Conservation (phyloP, 768 basidiomycete species). For the Hericium erinaceus region DNA sequence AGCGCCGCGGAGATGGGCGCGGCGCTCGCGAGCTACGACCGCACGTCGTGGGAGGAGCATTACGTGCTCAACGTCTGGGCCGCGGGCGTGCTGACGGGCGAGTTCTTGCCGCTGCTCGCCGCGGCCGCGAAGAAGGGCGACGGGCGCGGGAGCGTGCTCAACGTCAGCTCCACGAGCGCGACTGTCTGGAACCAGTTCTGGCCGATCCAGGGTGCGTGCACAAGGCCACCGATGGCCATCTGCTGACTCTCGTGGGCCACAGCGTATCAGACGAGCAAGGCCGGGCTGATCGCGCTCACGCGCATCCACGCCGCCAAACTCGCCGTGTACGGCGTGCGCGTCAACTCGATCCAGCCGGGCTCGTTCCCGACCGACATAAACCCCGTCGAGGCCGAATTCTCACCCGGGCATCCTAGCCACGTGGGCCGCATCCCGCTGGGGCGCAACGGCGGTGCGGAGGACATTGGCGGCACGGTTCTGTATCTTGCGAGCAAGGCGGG, state of each 20-base stretch:
- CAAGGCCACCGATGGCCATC: constrained; percentile 66
- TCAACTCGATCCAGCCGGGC: not conserved
- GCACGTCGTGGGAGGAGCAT: constrained; percentile 63
- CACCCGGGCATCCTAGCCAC: constrained; percentile 19
- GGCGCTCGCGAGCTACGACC: constrained; percentile 49
- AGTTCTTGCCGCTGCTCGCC: constrained; percentile 49
- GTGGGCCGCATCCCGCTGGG: constrained; percentile 48
- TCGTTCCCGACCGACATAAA: not conserved
- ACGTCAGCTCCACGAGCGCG: not conserved
- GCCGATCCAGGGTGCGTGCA: constrained; percentile 69
- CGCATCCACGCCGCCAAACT: not conserved
- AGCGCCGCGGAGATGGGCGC: constrained; percentile 59
- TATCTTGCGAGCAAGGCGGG: constrained; percentile 71
- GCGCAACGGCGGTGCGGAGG: constrained; percentile 49
- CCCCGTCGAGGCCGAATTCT: constrained; percentile 28
- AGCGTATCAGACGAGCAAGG: not conserved
- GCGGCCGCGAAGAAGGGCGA: not conserved
- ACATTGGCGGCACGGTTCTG: constrained; percentile 66
- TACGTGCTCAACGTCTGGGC: constrained; percentile 63
- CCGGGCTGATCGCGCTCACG: not conserved
- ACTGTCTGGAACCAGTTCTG: constrained; percentile 28
- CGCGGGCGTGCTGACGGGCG: constrained; percentile 68
- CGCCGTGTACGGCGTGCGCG: not conserved
- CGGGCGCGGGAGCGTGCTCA: not conserved
- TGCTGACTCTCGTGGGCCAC: constrained; percentile 36